Base-by-base conservation (phyloP, 768 basidiomycete species). In the Naganishia antarctica region DNA sequence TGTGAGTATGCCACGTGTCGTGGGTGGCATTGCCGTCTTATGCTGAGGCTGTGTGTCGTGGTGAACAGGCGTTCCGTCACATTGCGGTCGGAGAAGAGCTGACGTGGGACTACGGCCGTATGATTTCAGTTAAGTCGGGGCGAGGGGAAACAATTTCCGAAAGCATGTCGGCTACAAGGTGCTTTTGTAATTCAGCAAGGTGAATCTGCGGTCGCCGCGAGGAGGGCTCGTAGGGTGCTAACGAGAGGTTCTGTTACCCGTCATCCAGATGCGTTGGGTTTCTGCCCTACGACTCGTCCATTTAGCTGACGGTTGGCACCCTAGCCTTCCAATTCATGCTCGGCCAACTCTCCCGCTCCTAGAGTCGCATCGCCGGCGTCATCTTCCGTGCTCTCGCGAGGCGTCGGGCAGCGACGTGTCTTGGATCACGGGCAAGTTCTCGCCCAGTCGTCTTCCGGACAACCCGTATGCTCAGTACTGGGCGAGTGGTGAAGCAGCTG, bases 101-200 rank as follows among this genome's bases (percentile, higher is more conserved):
- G 46, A 75, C 74, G 2, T 78, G 71, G 64, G 76, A 78, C 50
- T 78, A 78, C 61, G 72, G 67, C 13, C 15, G 53, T 57, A 57
- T 13, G 18, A 13, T 7, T 7, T 37, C 34, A 7, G 7, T 34
- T 2, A 21, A 21, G 11, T 12, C 53, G 4, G 9, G 11, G 8
- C 53, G 4, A 7, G 11, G 8, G 43, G 9, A 21, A 44, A 44
- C 11, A 21, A 44, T 6, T 44, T n/a, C 34, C 34, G 18, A 44
- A 44, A 44, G 8, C 43, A 9, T 12, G 43, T 15, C 11, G n/a
- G 18, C n/a, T 5, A 44, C 43, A 18, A 21, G n/a, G n/a, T 44
- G 43, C 43, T 12, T 12, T 5, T 44, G 43, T 18, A 21, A 21
- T 44, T 7, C 43, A 44, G 43, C 43, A 18, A 44, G n/a, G 43